Evolutionary conservation across 352 stramenopile genomes (phyloP).

Genomic region (Pythium apleroticum): DNA sequence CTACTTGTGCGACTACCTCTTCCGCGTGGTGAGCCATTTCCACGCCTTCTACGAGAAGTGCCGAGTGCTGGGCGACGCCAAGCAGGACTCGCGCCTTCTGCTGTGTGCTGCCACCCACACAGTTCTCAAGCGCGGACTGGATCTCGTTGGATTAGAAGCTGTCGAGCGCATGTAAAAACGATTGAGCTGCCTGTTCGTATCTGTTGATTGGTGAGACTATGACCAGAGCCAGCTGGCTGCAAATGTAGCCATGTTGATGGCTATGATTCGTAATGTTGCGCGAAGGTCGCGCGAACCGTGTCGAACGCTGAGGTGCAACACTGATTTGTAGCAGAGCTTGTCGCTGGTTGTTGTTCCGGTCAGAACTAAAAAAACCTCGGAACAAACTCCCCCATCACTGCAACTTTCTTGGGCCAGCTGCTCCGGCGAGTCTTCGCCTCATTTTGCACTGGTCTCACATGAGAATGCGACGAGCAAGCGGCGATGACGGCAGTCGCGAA

Average conservation of each 20-base stretch:
- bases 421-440: neutral
- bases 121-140: slow-evolving; percentile 61
- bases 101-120: slow-evolving; percentile 75
- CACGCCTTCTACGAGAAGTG: slow-evolving; percentile 84
- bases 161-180: slow-evolving; percentile 68
- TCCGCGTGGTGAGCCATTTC: slow-evolving; percentile 74
- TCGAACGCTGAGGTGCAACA: slow-evolving; percentile 3
- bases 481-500: neutral
- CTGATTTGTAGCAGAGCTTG: neutral
- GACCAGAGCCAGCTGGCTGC: neutral
- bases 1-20: slow-evolving; percentile 82
- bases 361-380: slow-evolving; percentile 4
- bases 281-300: slow-evolving; percentile 2
- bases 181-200: neutral
- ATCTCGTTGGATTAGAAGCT: slow-evolving; percentile 65
- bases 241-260: neutral
- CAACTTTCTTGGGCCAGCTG: slow-evolving; percentile 7
- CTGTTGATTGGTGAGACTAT: neutral
- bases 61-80: slow-evolving; percentile 61
- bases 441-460: slow-evolving; percentile 21
- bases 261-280: neutral
- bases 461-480: slow-evolving; percentile 15
- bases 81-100: slow-evolving; percentile 65
- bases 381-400: slow-evolving; percentile 2
- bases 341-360: neutral